phyloP scores from a whole-genome alignment of 1,284 basidiomycete species.

The Melampsora larici-populina region DNA sequence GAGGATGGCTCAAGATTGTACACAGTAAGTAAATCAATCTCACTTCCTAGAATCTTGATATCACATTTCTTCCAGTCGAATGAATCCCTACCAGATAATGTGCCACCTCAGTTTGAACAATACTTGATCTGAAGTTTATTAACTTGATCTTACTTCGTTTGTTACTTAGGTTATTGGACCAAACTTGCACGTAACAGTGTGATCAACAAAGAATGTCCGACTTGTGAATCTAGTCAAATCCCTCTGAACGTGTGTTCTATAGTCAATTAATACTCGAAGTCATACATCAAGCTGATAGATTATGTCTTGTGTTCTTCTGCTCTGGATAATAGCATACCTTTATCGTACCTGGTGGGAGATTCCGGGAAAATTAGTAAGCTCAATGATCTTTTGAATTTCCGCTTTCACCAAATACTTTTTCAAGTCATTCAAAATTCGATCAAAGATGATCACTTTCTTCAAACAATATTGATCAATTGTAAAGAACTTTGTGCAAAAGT shows the following conservation, averaged over 20 bases:
- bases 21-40: conserved; percentile 65
- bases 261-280: background rate
- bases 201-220: background rate
- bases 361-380: conserved; percentile 63
- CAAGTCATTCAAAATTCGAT: too few relatives aligned
- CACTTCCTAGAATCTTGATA: conserved; percentile 55
- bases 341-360: conserved; percentile 77
- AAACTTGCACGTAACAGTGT: background rate
- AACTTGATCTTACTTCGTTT: background rate
- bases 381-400: background rate
- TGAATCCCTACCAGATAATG: too few relatives aligned
- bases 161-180: background rate
- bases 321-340: conserved; percentile 62
- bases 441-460: background rate
- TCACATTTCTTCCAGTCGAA: too few relatives aligned
- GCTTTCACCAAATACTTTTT: too few relatives aligned
- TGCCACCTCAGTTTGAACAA: too few relatives aligned
- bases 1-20: conserved; percentile 71
- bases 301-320: background rate
- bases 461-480: too few relatives aligned
- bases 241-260: background rate
- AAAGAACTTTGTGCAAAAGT: background rate
- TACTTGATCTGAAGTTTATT: too few relatives aligned
- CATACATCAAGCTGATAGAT: background rate
- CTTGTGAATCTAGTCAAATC: conserved; percentile 4